Evolutionary conservation across 305 asterid genomes (phyloP).

Genomic region (Lippia alba): DNA sequence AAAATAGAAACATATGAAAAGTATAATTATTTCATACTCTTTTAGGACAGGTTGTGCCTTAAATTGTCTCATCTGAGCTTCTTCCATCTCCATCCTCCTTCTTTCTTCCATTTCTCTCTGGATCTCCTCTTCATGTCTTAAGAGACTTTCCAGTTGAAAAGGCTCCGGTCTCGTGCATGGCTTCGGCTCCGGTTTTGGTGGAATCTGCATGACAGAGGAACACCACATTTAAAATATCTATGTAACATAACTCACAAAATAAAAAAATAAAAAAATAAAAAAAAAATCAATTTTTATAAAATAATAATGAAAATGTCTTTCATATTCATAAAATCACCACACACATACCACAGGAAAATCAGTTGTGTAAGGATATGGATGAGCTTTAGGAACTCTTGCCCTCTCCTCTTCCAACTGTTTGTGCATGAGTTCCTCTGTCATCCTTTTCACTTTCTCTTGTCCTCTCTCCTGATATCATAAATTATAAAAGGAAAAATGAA

Average conservation of each 20-base stretch:
- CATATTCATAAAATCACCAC: not conserved
- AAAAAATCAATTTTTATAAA: too few relatives aligned
- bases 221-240: too few relatives aligned
- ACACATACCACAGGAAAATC: slow-evolving; percentile 85
- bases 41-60: slow-evolving; percentile 84
- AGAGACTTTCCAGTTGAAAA: slow-evolving; percentile 76
- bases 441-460: slow-evolving; percentile 72
- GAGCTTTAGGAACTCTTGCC: slow-evolving; percentile 79
- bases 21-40: slow-evolving; percentile 49
- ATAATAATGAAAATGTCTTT: too few relatives aligned
- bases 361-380: slow-evolving; percentile 94
- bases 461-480: slow-evolving; percentile 72
- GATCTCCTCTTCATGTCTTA: slow-evolving; percentile 87
- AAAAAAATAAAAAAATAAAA: too few relatives aligned
- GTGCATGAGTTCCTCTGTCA: slow-evolving; percentile 60
- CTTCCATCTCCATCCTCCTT: slow-evolving; percentile 69
- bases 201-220: slow-evolving; percentile 54
- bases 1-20: slow-evolving; percentile 1
- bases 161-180: slow-evolving; percentile 90
- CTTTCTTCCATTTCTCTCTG: slow-evolving; percentile 85
- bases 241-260: too few relatives aligned
- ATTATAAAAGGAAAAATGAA: slow-evolving; percentile 11
- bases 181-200: slow-evolving; percentile 90
- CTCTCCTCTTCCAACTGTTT: slow-evolving; percentile 83
- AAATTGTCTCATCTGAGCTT: slow-evolving; percentile 75